phyloP scores from a whole-genome alignment of 371 early-diverging fungal species.

The Lichtheimia ramosa region DNA sequence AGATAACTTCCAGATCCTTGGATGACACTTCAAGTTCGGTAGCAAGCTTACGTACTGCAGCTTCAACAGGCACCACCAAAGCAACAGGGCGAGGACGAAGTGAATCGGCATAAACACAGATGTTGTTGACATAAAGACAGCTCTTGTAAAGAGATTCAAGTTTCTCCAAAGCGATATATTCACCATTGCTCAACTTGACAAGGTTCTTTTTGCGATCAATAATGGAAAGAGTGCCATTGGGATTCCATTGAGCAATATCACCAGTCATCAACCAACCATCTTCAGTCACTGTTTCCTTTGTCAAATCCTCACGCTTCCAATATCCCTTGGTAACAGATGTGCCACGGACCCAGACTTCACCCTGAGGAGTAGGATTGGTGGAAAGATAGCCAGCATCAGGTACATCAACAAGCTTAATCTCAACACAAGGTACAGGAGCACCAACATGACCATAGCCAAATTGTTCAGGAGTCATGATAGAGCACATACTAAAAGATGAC shows the following conservation, averaged over 20 bases:
- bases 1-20: constrained; percentile 28
- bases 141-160: constrained; percentile 91
- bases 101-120: constrained; percentile 86
- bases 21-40: constrained; percentile 3
- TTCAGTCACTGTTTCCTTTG: constrained; percentile 72
- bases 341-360: constrained; percentile 87
- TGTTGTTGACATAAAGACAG: constrained; percentile 71
- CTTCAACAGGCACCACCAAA: constrained; percentile 67
- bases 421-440: constrained; percentile 78
- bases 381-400: constrained; percentile 78
- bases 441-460: constrained; percentile 74
- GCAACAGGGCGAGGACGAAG: constrained; percentile 70
- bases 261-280: constrained; percentile 93
- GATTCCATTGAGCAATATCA: constrained; percentile 76
- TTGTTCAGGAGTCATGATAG: constrained; percentile 65
- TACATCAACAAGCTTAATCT: constrained; percentile 89
- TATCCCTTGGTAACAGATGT: constrained; percentile 67
- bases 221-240: constrained; percentile 66
- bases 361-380: constrained; percentile 70
- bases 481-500: constrained; percentile 14
- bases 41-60: constrained; percentile 13
- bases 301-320: constrained; percentile 70
- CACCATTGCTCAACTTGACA: constrained; percentile 85
- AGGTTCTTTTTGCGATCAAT: constrained; percentile 85
- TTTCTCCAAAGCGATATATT: constrained; percentile 96